A percentile compares a stretch with the other conserved stretches of the same genome.
Evolutionary conservation across 805 yeast species (phyloP).

Genomic region (Saccharomycopsis lassenensis): DNA sequence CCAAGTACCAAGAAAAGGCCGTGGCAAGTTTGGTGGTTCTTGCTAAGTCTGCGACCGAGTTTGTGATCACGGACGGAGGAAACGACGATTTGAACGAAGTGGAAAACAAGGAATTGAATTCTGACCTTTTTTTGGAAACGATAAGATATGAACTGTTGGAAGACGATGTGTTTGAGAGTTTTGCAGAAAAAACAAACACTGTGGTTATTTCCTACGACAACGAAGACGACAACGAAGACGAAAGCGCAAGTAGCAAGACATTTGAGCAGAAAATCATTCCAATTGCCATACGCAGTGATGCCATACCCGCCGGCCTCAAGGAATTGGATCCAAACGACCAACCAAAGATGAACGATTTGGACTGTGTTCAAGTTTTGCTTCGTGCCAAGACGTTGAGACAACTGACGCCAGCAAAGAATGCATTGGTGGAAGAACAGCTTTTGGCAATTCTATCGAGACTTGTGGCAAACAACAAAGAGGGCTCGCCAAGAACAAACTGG

Average conservation of each 20-base stretch:
- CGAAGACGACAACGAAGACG: constrained; percentile 26
- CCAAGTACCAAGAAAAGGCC: constrained; percentile 67
- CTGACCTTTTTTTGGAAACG: constrained; percentile 68
- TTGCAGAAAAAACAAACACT: constrained; percentile 22
- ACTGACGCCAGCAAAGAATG: constrained; percentile 60
- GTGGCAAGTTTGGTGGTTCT: constrained; percentile 65
- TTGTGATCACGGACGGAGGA: constrained; percentile 23
- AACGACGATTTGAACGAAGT: constrained; percentile 29
- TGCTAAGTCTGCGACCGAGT: constrained; percentile 39
- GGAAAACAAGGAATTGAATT: constrained; percentile 51
- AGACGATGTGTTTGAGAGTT: constrained; percentile 33
- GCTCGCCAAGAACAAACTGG: constrained; percentile 52
- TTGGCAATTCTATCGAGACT: constrained; percentile 66
- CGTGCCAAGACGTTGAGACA: constrained; percentile 53
- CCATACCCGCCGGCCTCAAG: constrained; percentile 45
- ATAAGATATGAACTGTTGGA: constrained; percentile 59
- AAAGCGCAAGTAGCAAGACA: constrained; percentile 14
- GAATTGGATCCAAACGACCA: constrained; percentile 71
- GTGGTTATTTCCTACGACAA: constrained; percentile 26
- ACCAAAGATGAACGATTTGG: constrained; percentile 60
- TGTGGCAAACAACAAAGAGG: constrained; percentile 28
- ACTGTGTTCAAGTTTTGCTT: constrained; percentile 62
- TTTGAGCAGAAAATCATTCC: constrained; percentile 41
- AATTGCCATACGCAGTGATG: constrained; percentile 47
- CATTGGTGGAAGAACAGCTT: constrained; percentile 74